phyloP scores from a whole-genome alignment of 2,329 filamentous ascomycete species.

The Penicillium sp. region DNA sequence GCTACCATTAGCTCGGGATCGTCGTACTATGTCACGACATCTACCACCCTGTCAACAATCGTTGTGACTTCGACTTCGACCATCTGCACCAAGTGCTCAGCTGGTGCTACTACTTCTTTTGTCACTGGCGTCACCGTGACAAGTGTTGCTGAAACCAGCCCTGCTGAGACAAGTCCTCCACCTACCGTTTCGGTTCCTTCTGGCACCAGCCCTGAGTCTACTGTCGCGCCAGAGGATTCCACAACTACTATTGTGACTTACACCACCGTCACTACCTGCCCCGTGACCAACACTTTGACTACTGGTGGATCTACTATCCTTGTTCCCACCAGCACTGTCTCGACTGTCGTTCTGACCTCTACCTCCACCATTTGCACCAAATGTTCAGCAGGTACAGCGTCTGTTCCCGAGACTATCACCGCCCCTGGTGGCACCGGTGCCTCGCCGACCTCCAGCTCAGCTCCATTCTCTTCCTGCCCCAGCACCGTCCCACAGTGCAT shows the following conservation, averaged over 20 bases:
- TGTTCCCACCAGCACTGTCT: constrained; percentile 57
- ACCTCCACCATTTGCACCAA: constrained; percentile 14
- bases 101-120: constrained; percentile 2
- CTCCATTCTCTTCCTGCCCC: constrained; percentile 52
- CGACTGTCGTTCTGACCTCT: constrained; percentile 40
- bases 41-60: constrained; percentile 57
- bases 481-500: constrained; percentile 79
- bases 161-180: constrained; percentile 6
- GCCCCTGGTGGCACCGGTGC: constrained; percentile 22
- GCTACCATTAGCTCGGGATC: constrained; percentile 44
- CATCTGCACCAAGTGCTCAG: constrained; percentile 9
- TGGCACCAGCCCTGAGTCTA: background rate
- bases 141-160: background rate
- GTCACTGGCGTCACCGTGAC: background rate
- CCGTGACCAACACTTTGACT: constrained; percentile 36
- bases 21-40: constrained; percentile 49
- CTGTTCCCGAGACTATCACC: background rate
- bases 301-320: constrained; percentile 52
- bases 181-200: constrained; percentile 13
- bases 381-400: constrained; percentile 1
- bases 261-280: constrained; percentile 33
- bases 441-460: constrained; percentile 27
- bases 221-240: constrained; percentile 9
- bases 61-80: constrained; percentile 13
- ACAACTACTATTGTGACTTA: constrained; percentile 30